Evolutionary conservation across 2,329 filamentous ascomycete genomes (phyloP), one percentile per base, ranked within the genome.

Genomic region (Stylonectria norvegica): DNA sequence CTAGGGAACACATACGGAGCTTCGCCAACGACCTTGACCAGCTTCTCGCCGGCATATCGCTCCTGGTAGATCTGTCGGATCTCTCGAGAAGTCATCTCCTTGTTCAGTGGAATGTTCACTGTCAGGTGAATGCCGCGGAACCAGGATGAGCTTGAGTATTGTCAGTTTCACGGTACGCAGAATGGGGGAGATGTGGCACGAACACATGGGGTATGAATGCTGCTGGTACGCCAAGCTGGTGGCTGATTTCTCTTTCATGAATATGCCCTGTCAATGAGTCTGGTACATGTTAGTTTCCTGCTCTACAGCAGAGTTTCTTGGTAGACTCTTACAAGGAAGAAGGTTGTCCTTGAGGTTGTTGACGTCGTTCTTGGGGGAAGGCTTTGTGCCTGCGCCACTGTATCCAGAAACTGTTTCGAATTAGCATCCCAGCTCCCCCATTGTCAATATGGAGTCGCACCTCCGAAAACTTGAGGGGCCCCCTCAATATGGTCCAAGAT

Each of bases 31-130:
- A 97, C 81, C 76, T 93, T 95, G 62, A 98, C 84, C 12, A 98
- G 81, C 69, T 89, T 91, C 76, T 97, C 93, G 36, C 90, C 90
- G 5, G 91, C 91, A 60, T 95, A 98, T 17, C 91, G 81, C 57
- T 97, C 91, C 68, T 97, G 91, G 74, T 95, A 98, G 43, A 97
- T 73, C 60, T 95, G 88, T 47, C 93, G 82, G 54, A 98, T 89
- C 62, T 97, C 90, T 37, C 93, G 85, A 29, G 87, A 90, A 3
- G 82, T 87, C 86, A 97, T 94, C 46, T 80, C 77, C 66, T 91
- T 78, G 59, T 85, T 85, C 7, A 98, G 75, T 10, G 91, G 91
- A 35, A 97, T 87, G 60, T 82, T 89, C 65, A 97, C 90, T 27
- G 89, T 91, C 67, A 90, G 86, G 61, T 88, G 83, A 55, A 97